Evolutionary conservation across 768 basidiomycete species (phyloP), one percentile per base, ranked within the genome.

Genomic region (Lentinula edodes): DNA sequence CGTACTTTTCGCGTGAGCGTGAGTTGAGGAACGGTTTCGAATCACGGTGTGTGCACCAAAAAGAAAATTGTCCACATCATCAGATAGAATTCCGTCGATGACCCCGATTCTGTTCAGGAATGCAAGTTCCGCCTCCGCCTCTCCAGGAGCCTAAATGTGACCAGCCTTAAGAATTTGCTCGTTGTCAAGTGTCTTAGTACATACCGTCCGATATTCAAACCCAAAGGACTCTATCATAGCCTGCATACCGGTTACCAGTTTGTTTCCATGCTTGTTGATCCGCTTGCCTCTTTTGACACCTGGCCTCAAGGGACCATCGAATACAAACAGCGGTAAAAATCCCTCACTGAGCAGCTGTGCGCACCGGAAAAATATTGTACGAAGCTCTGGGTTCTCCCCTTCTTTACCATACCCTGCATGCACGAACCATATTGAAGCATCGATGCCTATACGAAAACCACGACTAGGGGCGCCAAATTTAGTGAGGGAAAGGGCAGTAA

Each of bases 41-140:
- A 96, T 84, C 32, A 98, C 86, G 50, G 84, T 85, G 5, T 75
- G 81, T 0, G 93, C 94, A 20, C 95, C 94, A 64, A 98, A 98
- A 2, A 97, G 74, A 68, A 96, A 89, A 59, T 86, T 95, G 68
- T 98, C 95, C 1, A 95, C 94, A 67, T 97, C 95, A 71, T 98
- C 95, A 0, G 95, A 91, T 48, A 95, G 79, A 28, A 97, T 83
- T 0, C 88, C 92, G 69, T 98, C 95, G 60, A 98, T 90, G 57
- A 90, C 72, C 2, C 93, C 93, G 46, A 87, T 83, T 5, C 82
- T 20, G 93, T 94, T 0, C 82, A 76, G 7, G 77, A 87, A 5
- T 94, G 93, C 75, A 93, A 97, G 72, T 72, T 98, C 95, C 0
- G 95, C 95, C 73, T 97, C 95, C 15, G 95, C 15, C 93, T 95